Evolutionary conservation across 305 asterid species (phyloP).

Genomic region (Rubia balearica): DNA sequence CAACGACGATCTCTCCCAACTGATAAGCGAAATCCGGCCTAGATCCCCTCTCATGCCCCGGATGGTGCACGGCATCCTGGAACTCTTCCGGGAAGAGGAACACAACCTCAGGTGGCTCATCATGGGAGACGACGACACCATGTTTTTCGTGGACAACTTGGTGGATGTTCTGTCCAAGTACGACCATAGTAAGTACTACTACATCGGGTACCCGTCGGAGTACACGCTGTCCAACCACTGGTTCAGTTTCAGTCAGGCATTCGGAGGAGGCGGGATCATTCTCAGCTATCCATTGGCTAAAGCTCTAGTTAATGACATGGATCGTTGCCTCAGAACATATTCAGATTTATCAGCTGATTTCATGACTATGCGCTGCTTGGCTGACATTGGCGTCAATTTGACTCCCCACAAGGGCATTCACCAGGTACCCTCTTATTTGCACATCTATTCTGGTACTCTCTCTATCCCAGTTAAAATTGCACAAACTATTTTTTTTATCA

Average conservation of each 20-base stretch:
- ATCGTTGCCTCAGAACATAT: background rate
- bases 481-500: too few relatives aligned
- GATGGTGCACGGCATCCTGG: constrained; percentile 5
- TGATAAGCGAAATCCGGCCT: background rate
- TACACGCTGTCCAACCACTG: background rate
- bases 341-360: too few relatives aligned
- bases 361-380: background rate
- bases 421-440: background rate
- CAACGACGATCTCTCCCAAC: background rate
- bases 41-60: background rate
- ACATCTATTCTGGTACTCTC: too few relatives aligned
- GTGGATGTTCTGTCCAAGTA: background rate
- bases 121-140: constrained; percentile 1
- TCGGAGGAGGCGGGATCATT: background rate
- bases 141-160: background rate
- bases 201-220: constrained; percentile 2
- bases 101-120: background rate
- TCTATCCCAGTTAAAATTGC: too few relatives aligned
- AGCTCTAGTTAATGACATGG: constrained; percentile 1
- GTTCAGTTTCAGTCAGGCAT: background rate
- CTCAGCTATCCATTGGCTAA: background rate
- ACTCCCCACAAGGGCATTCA: constrained; percentile 5
- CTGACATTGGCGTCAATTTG: background rate
- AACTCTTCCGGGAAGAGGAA: background rate
- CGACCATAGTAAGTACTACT: background rate